phyloP scores from a whole-genome alignment of 2,329 filamentous ascomycete genomes.

The Aspergillus novoparasiticus region DNA sequence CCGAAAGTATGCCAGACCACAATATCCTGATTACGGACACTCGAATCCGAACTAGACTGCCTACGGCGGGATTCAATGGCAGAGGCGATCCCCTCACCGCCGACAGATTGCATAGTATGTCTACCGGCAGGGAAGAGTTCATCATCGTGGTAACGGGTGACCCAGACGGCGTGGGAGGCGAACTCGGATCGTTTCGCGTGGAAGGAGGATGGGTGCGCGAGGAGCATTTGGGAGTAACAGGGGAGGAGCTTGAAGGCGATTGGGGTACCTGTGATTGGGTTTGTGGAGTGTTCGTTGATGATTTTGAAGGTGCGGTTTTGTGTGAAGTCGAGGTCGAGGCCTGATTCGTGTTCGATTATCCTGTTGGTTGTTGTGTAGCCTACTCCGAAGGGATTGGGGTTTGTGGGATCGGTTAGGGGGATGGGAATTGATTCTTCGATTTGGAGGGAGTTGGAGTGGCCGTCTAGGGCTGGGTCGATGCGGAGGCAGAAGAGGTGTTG shows the following conservation, averaged over 20 bases:
- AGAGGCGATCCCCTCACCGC: conserved; percentile 29
- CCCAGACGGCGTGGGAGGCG: conserved; percentile 54
- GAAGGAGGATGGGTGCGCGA: conserved; percentile 53
- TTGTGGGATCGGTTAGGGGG: conserved; percentile 46
- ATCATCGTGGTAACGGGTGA: conserved; percentile 53
- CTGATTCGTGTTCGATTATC: conserved; percentile 45
- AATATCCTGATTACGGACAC: conserved; percentile 30
- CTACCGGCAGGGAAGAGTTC: conserved; percentile 53
- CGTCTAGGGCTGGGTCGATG: conserved; percentile 48
- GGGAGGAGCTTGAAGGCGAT: conserved; percentile 59
- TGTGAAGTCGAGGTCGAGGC: conserved; percentile 44
- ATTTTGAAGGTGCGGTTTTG: conserved; percentile 58
- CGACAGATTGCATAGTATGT: conserved; percentile 53
- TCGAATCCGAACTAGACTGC: conserved; percentile 36
- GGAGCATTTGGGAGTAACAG: conserved; percentile 57
- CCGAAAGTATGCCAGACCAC: conserved; percentile 42
- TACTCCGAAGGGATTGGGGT: conserved; percentile 54
- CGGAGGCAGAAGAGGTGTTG: conserved; percentile 49
- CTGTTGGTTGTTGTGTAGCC: conserved; percentile 51
- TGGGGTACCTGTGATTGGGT: conserved; percentile 54
- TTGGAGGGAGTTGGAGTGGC: conserved; percentile 48
- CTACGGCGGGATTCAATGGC: conserved; percentile 21
- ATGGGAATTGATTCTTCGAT: conserved; percentile 60
- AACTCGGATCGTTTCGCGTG: conserved; percentile 55
- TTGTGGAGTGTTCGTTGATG: conserved; percentile 52